Evolutionary conservation across 108 stramenopile genomes (phyloP).

Genomic region (Aurantiochytrium sp.): DNA sequence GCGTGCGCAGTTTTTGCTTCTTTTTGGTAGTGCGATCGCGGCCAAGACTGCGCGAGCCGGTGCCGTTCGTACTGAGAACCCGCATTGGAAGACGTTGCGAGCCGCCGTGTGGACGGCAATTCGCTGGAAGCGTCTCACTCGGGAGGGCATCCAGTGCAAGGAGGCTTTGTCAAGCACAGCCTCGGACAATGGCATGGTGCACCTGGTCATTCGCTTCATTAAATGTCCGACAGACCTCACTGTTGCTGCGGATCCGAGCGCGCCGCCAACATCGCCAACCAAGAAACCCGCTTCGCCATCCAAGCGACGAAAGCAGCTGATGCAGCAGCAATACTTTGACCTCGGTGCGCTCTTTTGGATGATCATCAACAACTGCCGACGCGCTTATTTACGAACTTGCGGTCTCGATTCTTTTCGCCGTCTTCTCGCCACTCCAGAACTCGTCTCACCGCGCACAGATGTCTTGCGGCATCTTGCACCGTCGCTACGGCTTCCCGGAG

Average conservation of each 20-base stretch:
- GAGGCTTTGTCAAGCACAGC: not conserved
- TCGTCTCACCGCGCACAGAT: not conserved
- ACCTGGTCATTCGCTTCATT: not conserved
- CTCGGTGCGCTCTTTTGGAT: not conserved
- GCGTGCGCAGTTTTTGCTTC: not conserved
- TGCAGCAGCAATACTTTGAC: conserved; percentile 15
- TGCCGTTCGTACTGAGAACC: not conserved
- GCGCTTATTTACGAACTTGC: not conserved
- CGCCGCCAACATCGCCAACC: not conserved
- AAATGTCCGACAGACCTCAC: not conserved
- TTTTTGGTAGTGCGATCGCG: not conserved
- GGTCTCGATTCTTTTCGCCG: not conserved
- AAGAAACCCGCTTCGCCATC: conserved; percentile 11
- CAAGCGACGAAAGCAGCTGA: not conserved
- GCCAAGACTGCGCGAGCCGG: not conserved
- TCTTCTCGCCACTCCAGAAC: not conserved
- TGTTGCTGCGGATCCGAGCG: not conserved
- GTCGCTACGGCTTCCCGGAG: not conserved
- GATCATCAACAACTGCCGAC: conserved; percentile 8
- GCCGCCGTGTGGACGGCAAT: not conserved
- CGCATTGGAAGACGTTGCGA: not conserved
- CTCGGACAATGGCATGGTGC: not conserved
- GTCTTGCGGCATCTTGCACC: not conserved
- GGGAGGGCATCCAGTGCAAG: not conserved
- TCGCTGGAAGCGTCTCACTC: not conserved